Conservation (phyloP, 768 basidiomycete species). For the Boletus subparvulus region DNA sequence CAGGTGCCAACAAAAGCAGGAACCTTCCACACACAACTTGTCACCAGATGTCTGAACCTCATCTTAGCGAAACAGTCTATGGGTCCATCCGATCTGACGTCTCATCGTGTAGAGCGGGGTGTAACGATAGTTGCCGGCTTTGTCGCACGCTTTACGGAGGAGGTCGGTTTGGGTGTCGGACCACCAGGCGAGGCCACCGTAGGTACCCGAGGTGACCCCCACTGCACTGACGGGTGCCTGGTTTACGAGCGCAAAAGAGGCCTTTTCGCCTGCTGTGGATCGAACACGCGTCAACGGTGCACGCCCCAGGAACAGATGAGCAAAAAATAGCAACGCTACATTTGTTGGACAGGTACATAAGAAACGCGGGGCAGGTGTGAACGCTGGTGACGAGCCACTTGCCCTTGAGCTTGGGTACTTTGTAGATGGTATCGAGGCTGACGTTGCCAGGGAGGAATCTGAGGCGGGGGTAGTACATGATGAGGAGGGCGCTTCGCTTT, state of each 20-base stretch:
- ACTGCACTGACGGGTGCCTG: constrained; percentile 12
- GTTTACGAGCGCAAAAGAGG: constrained; percentile 20
- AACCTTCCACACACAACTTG: constrained; percentile 14
- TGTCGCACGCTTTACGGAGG: constrained; percentile 23
- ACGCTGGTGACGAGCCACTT: constrained; percentile 35
- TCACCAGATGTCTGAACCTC: constrained; percentile 1
- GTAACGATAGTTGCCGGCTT: constrained; percentile 18
- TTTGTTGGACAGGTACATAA: constrained; percentile 35
- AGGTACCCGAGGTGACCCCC: not conserved
- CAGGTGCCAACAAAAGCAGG: not conserved
- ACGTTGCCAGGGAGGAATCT: constrained; percentile 19
- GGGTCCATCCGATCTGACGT: not conserved
- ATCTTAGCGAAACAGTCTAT: constrained; percentile 14
- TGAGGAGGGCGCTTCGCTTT: constrained; percentile 34
- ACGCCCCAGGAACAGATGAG: not conserved
- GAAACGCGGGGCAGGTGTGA: constrained; percentile 34
- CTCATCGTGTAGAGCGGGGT: constrained; percentile 30
- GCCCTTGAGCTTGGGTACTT: constrained; percentile 24
- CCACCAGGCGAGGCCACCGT: constrained; percentile 20
- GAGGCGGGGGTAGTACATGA: constrained; percentile 33
- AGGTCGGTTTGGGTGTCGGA: constrained; percentile 17
- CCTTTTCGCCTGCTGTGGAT: constrained; percentile 21
- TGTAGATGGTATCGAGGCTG: constrained; percentile 26
- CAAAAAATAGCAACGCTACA: not conserved
- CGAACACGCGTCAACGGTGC: not conserved